Conservation (phyloP, 225 moss, liverwort and hornwort genomes). For the Antitrichia curtipendula region DNA sequence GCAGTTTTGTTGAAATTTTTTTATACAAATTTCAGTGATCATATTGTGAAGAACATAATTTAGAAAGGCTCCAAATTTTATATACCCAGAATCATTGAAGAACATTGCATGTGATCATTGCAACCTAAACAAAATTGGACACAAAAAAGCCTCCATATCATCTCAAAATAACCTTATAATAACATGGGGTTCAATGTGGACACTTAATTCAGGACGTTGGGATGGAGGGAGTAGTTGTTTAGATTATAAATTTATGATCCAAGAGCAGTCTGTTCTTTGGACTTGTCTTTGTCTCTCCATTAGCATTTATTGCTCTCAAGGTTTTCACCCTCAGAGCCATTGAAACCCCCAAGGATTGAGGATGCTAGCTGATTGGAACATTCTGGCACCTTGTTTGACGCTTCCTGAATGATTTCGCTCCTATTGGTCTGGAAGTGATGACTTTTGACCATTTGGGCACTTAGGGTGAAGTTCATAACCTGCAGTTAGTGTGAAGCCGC, state of each 20-base stretch:
- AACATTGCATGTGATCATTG: neutral
- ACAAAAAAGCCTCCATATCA: neutral
- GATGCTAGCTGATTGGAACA: neutral
- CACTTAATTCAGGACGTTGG: neutral
- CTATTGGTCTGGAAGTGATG: neutral
- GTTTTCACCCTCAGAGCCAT: neutral
- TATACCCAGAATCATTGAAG: neutral
- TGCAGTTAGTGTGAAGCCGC: neutral
- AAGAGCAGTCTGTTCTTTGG: neutral
- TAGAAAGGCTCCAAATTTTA: neutral
- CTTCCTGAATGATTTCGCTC: neutral
- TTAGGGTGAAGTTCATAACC: neutral
- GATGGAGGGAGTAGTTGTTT: neutral
- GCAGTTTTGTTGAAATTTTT: neutral
- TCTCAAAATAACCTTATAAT: neutral
- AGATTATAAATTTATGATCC: neutral
- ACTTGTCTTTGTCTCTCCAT: neutral
- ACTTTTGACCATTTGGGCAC: neutral
- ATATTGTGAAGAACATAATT: neutral
- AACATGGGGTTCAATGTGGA: neutral
- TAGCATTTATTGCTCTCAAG: neutral
- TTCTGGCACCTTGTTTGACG: neutral
- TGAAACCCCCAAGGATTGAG: neutral
- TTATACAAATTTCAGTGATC: neutral
- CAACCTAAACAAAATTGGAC: neutral